A percentile compares a stretch with the other conserved stretches of the same genome.
phyloP scores from a whole-genome alignment of 2,329 filamentous ascomycete genomes.

The Aspergillus proliferans region DNA sequence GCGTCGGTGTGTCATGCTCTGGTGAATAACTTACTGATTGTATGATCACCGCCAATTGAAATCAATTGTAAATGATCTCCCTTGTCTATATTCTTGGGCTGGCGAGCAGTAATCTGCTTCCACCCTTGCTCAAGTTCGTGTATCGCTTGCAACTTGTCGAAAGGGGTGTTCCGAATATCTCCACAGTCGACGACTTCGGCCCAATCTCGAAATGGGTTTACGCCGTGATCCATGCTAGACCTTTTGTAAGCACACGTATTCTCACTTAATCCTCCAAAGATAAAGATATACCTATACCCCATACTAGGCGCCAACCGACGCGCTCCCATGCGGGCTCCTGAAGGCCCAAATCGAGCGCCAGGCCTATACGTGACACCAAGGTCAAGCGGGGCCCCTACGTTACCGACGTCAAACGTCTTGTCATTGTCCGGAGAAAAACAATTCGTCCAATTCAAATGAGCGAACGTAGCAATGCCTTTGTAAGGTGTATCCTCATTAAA shows the following conservation, averaged over 20 bases:
- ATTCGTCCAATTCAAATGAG: neutral
- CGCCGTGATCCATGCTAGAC: neutral
- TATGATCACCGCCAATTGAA: neutral
- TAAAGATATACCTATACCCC: neutral
- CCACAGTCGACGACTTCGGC: neutral
- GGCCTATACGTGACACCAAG: neutral
- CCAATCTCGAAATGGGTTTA: neutral
- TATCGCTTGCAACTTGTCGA: neutral
- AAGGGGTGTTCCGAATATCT: neutral
- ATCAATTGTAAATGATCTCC: neutral
- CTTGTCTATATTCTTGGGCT: neutral
- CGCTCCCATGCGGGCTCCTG: neutral
- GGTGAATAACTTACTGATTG: conserved; percentile 1
- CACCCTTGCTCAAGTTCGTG: neutral
- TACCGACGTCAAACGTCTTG: neutral
- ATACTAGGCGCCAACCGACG: neutral
- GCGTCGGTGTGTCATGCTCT: conserved; percentile 16
- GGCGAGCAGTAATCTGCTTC: neutral
- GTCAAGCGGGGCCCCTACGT: neutral
- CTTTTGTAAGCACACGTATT: neutral
- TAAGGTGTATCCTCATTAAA: neutral
- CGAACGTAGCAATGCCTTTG: neutral
- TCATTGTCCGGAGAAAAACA: neutral
- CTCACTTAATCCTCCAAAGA: neutral
- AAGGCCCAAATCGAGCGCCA: neutral